Conservation (phyloP, 257 asterid genomes). For the Ophiorrhiza pumila region DNA sequence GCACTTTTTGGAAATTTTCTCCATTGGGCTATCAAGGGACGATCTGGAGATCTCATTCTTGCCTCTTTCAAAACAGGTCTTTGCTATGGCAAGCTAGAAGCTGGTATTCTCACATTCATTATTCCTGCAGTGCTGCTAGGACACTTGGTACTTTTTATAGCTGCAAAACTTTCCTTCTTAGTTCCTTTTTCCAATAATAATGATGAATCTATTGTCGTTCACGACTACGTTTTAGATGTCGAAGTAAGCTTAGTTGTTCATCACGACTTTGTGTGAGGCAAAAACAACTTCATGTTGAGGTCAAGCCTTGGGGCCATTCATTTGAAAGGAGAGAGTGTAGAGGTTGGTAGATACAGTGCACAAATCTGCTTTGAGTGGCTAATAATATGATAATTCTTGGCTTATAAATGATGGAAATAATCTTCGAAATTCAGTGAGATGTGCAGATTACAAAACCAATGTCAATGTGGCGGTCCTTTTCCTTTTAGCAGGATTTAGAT, state of each 20-base stretch:
- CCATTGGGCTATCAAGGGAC: background rate
- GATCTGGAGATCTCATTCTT: constrained; percentile 1
- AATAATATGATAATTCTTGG: background rate
- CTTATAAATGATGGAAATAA: background rate
- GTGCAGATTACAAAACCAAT: too few relatives aligned
- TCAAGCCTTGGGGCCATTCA: background rate
- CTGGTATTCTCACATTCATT: constrained; percentile 70
- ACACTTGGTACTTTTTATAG: constrained; percentile 53
- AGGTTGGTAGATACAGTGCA: background rate
- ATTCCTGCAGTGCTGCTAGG: constrained; percentile 80
- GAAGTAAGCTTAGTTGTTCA: background rate
- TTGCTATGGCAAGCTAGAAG: constrained; percentile 91
- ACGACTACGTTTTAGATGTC: background rate
- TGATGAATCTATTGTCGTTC: background rate
- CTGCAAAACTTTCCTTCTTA: background rate
- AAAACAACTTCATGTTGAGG: background rate
- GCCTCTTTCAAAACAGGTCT: constrained; percentile 40
- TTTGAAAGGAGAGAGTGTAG: background rate
- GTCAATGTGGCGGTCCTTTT: background rate
- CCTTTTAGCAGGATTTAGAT: background rate
- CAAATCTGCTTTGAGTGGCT: background rate
- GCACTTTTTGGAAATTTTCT: background rate
- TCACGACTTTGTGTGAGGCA: background rate
- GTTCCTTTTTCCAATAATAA: background rate
- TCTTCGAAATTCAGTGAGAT: too few relatives aligned